Base-by-base conservation (phyloP, 2,329 filamentous ascomycete genomes). In the Neonectria neomacrospora region DNA sequence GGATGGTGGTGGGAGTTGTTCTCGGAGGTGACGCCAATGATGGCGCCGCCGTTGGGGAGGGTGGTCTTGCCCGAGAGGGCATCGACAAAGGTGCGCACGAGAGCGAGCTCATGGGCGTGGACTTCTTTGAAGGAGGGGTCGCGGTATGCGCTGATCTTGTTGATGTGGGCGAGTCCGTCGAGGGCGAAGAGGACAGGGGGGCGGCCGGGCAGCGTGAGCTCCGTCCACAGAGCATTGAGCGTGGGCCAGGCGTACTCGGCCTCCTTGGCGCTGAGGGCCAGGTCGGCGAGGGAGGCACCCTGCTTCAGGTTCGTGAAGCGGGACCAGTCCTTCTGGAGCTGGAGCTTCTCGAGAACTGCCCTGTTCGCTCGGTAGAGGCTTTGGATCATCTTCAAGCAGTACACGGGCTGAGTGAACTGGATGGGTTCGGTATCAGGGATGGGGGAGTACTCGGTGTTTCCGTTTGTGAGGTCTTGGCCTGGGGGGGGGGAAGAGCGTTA, bases 101-200 rank as follows among this genome's bases (percentile, higher is more conserved):
- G 83, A 23, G 87, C 83, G 30, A 99, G 85, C 73, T 98, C 91
- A 79, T 97, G 93, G 28, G 94, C 86, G 81, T 99, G 96, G 67
- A 99, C 91, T 14, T 83, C 84, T 66, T 92, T 86, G 72, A 88
- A 91, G 23, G 91, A 83, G 2, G 90, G 82, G 66, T 87, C 87
- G 67, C 90, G 87, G 82, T 98, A 99, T 47, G 86, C 88, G 66
- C 90, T 93, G 39, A 88, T 75, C 69, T 85, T 86, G 92, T 97
- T 97, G 79, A 94, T 87, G 81, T 96, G 92, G 58, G 88, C 85
- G 37, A 98, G 83, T 55, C 90, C 90, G 75, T 99, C 96, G 54
- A 96, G 81, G 45, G 89, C 82, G 70, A 97, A 85, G 53, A 98
- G 82, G 62, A 97, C 83, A 16, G 84, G 85, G 5, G 82, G 81